Evolutionary conservation across 768 basidiomycete species (phyloP), one percentile per base, ranked within the genome.

Genomic region (Mycena chlorophos): DNA sequence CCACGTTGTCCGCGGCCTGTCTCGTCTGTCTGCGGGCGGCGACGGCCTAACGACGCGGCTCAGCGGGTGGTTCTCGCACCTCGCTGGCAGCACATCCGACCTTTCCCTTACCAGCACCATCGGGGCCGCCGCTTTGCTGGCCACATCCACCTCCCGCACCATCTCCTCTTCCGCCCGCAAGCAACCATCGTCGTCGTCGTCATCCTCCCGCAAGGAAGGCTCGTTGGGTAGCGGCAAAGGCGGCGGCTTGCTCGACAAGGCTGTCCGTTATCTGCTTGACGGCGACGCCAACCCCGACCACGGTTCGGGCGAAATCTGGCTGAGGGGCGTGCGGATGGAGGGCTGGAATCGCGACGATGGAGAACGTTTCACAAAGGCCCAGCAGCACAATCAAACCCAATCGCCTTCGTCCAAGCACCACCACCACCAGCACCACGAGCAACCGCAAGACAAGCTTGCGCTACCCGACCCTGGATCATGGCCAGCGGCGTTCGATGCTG

Each of bases 261-360:
- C 82, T 19, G 81, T 86, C 71, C 78, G 86, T 47, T 85, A 86
- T 69, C 72, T 89, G 19, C 75, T 88, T 60, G 88, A 89, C 71
- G 77, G 80, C 62, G 88, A 89, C 66, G 80, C 87, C 20, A 78
- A 76, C 20, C 86, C 84, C 19, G 88, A 89, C 67, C 78, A 76
- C 63, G 86, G 82, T 51, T 57, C 75, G 4, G 85, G 88, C 10
- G 75, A 80, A 1, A 89, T 89, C 43, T 89, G 87, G 87, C 68
- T 89, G 2, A 77, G 89, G 51, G 88, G 88, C 25, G 78, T 54
- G 37, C 40, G 50, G 43, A 31, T 55, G 53, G 52, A 49, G n/a
- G 54, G 88, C 87, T 55, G 58, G 58, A 34, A 29, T 20, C n/a
- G 22, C 28, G 52, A 51, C 27, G 57, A 59, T 38, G 53, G 55